Evolutionary conservation across 78 protist genomes (phyloP), one percentile per base, ranked within the genome.

Genomic region (Chrysochromulina tobinii): DNA sequence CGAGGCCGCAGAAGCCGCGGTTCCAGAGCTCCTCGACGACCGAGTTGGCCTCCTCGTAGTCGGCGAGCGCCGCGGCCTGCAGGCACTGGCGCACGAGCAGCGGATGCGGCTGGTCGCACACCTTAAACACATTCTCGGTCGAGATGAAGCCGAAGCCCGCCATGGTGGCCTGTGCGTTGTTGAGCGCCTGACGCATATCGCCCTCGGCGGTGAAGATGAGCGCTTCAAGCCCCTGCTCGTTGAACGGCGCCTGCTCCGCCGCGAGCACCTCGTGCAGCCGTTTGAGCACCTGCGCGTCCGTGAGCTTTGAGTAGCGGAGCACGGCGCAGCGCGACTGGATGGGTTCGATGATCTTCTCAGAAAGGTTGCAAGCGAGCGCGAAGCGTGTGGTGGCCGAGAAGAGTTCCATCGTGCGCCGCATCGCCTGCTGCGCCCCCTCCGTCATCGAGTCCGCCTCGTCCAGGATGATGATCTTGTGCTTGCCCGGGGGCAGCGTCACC

Each of bases 401-500:
- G 18, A 96, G 9, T 88, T 99, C 99, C 98, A 98, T 98, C 1
- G 97, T 98, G 18, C 99, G 89, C 20, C 99, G 92, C 55, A 99
- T 92, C 15, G 99, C 99, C 69, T 99, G 99, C 91, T 99, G 99
- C 20, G 99, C 99, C 1, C 91, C 94, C 58, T 79, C 85, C 20
- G 99, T 98, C 99, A 99, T 99, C 75, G 97, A 89, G 61, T 99
- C 99, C 20, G 98, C 99, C 94, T 99, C 99, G 92, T 99, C 99
- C 25, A 99, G 97, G 57, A 99, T 97, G 69, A 99, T 58, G 20
- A 99, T 91, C 92, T 99, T 99, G 86, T 96, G 99, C 5, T 95
- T 93, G 51, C 96, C 95, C 0, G 95, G 92, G 0, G 98, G 98
- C 23, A 97, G 97, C 5, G 97, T 94, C 68, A 95, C 98, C 94